Evolutionary conservation across 805 yeast species (phyloP).

Genomic region (Wickerhamiella spandovensis): DNA sequence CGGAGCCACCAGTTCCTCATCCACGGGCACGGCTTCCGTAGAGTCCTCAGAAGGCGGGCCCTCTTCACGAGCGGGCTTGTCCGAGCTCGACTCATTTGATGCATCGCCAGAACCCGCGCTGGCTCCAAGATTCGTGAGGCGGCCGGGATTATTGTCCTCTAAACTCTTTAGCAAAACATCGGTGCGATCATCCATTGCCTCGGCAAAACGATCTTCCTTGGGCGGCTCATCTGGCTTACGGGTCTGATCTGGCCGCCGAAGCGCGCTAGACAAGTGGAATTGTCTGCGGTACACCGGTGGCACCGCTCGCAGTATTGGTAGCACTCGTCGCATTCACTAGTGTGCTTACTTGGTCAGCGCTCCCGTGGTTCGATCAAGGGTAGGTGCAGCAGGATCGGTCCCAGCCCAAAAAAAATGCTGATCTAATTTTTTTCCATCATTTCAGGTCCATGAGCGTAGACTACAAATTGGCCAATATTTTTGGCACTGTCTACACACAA

Average conservation of each 20-base stretch:
- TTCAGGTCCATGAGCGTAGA: constrained; percentile 14
- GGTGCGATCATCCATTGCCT: constrained; percentile 16
- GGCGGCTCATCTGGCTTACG: neutral
- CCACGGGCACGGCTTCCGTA: neutral
- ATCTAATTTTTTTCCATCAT: neutral
- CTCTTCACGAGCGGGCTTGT: neutral
- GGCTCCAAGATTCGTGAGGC: neutral
- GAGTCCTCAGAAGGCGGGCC: neutral
- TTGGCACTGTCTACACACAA: constrained; percentile 88
- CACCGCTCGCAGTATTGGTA: neutral
- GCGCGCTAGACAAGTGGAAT: neutral
- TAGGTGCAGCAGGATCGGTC: neutral
- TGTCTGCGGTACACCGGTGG: neutral
- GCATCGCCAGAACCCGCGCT: neutral
- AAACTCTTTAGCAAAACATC: constrained; percentile 6
- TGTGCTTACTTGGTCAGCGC: neutral
- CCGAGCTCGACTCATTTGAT: neutral
- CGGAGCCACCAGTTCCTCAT: constrained; percentile 1
- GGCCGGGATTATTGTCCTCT: neutral
- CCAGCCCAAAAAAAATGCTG: too few relatives aligned
- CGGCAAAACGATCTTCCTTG: constrained; percentile 11
- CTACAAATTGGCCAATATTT: constrained; percentile 59
- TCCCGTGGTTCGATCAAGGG: neutral
- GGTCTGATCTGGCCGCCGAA: neutral
- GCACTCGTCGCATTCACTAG: neutral